phyloP scores from a whole-genome alignment of 768 basidiomycete genomes.

The Dentipellis fragilis region DNA sequence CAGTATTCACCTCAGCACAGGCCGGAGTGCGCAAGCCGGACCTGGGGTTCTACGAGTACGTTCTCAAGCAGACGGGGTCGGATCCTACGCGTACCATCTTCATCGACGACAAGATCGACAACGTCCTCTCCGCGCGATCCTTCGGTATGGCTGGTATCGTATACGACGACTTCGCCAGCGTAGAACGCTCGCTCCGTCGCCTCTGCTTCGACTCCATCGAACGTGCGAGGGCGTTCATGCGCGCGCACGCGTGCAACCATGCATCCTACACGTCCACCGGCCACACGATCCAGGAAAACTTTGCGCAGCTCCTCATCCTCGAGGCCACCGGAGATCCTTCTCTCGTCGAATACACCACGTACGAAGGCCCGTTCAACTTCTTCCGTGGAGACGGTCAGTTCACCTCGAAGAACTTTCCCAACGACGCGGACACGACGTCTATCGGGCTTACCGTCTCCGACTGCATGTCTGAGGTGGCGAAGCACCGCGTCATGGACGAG shows the following conservation, averaged over 20 bases:
- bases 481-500: conserved; percentile 41
- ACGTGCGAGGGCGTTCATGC: conserved; percentile 33
- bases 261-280: conserved; percentile 35
- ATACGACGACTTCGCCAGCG: conserved; percentile 30
- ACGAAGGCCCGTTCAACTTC: conserved; percentile 41
- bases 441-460: conserved; percentile 32
- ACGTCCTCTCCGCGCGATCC: conserved; percentile 45
- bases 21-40: conserved; percentile 47
- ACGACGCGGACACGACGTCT: conserved; percentile 50
- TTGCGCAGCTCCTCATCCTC: conserved; percentile 47
- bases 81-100: conserved; percentile 41
- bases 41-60: conserved; percentile 40
- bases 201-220: conserved; percentile 34
- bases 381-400: conserved; percentile 36
- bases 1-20: conserved; percentile 40
- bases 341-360: conserved; percentile 29
- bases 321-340: conserved; percentile 39
- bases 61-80: conserved; percentile 31
- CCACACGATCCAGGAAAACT: conserved; percentile 37
- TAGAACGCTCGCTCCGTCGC: conserved; percentile 36
- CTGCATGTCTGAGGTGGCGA: conserved; percentile 19
- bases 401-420: conserved; percentile 39
- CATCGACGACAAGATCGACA: conserved; percentile 51
- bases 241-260: conserved; percentile 28
- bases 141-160: conserved; percentile 46